Conservation (phyloP, 2,329 filamentous ascomycete genomes). For the Mariannaea elegans region DNA sequence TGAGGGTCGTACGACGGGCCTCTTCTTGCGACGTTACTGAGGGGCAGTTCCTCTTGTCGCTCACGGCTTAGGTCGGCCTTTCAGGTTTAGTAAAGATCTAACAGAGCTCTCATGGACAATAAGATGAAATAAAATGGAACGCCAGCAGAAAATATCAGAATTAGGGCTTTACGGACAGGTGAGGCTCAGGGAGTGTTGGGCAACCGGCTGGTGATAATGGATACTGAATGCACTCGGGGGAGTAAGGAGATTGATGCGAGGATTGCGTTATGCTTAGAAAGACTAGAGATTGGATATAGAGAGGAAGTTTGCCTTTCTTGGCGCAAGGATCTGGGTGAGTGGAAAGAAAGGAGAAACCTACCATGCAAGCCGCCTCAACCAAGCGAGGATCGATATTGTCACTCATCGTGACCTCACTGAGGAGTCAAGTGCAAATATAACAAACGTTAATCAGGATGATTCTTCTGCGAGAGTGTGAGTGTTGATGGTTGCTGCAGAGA, state of each 20-base stretch:
- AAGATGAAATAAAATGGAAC: too few species aligned
- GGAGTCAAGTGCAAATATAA: not conserved
- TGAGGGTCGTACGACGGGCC: slow-evolving; percentile 24
- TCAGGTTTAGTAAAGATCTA: not conserved
- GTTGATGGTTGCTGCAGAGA: not conserved
- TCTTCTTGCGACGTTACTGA: slow-evolving; percentile 18
- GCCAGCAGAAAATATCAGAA: too few species aligned
- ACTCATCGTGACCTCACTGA: slow-evolving; percentile 24
- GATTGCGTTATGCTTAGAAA: too few species aligned
- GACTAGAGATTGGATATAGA: not conserved
- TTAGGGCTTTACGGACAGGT: too few species aligned
- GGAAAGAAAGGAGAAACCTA: slow-evolving; percentile 18
- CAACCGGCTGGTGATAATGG: too few species aligned
- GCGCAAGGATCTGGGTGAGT: not conserved
- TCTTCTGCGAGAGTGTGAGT: not conserved
- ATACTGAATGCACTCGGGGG: too few species aligned
- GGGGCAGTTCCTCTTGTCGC: slow-evolving; percentile 38
- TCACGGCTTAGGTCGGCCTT: slow-evolving; percentile 35
- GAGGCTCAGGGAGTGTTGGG: too few species aligned
- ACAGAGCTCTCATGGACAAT: too few species aligned
- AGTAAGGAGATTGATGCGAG: too few species aligned
- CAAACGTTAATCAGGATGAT: not conserved
- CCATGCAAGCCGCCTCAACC: slow-evolving; percentile 28
- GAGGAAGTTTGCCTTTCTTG: not conserved
- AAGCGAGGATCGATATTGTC: slow-evolving; percentile 12